Conservation (phyloP, 2,329 filamentous ascomycete genomes). For the Ophiostoma sp. region DNA sequence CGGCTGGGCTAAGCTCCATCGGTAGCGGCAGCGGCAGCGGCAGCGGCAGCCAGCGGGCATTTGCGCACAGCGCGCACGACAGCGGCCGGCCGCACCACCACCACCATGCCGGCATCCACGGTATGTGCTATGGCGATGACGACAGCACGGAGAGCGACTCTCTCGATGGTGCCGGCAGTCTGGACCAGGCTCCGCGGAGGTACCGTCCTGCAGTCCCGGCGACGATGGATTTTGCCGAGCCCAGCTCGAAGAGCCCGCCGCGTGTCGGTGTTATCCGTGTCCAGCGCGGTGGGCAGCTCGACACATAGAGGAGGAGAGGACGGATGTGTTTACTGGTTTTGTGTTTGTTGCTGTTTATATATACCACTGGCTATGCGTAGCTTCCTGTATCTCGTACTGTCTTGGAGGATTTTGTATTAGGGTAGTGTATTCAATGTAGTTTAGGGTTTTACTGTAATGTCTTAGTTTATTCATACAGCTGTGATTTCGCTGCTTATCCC, state of each 20-base stretch:
- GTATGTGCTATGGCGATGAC: conserved; percentile 14
- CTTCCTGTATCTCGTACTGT: neutral
- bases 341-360: neutral
- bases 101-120: neutral
- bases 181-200: neutral
- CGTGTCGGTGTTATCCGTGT: conserved; percentile 23
- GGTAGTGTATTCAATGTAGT: neutral
- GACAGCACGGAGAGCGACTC: conserved; percentile 15
- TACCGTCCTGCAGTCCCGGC: neutral
- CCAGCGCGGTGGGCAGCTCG: conserved; percentile 26
- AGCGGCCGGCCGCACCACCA: conserved; percentile 3
- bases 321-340: neutral
- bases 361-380: neutral
- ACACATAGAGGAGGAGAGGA: conserved; percentile 1
- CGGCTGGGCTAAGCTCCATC: neutral
- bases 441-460: neutral
- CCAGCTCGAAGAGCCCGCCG: conserved; percentile 12
- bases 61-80: neutral
- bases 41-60: conserved; percentile 6
- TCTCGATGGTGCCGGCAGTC: conserved; percentile 2
- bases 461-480: neutral
- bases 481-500: too few species aligned
- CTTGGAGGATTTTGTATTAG: neutral
- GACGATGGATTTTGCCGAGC: neutral
- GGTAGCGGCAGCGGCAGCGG: neutral